Conservation (phyloP, 2,329 filamentous ascomycete genomes). For the Epichloe coenophiala region DNA sequence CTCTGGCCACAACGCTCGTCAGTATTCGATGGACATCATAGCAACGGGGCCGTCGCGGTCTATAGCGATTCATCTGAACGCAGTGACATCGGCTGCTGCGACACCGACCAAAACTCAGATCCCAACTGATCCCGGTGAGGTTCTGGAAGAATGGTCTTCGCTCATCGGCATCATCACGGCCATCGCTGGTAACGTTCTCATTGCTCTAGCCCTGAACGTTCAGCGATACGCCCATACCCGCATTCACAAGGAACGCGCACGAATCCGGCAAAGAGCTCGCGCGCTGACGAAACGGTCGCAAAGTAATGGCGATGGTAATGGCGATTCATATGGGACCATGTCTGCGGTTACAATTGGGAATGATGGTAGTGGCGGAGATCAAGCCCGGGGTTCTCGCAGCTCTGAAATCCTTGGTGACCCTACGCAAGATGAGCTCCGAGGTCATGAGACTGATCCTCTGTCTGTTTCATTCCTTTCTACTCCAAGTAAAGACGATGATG, state of each 20-base stretch:
- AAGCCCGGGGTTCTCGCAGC: constrained; percentile 13
- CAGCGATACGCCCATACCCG: constrained; percentile 90
- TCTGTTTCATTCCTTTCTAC: constrained; percentile 34
- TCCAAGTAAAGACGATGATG: constrained; percentile 12
- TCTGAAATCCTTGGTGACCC: constrained; percentile 20
- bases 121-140: constrained; percentile 27
- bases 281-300: constrained; percentile 36
- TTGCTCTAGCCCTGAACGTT: constrained; percentile 89
- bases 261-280: constrained; percentile 40
- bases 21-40: constrained; percentile 1
- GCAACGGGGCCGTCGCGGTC: neutral
- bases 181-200: constrained; percentile 83
- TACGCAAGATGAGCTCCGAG: constrained; percentile 9
- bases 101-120: constrained; percentile 7
- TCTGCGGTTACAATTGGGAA: constrained; percentile 7
- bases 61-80: neutral
- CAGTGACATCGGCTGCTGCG: neutral
- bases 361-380: constrained; percentile 9
- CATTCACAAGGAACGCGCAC: constrained; percentile 56
- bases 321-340: constrained; percentile 23
- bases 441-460: constrained; percentile 37
- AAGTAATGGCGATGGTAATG: constrained; percentile 14
- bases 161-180: constrained; percentile 90
- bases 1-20: constrained; percentile 3
- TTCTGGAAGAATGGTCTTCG: constrained; percentile 67